phyloP scores from a whole-genome alignment of 345 rosid species.

The Populus ilicifolia region DNA sequence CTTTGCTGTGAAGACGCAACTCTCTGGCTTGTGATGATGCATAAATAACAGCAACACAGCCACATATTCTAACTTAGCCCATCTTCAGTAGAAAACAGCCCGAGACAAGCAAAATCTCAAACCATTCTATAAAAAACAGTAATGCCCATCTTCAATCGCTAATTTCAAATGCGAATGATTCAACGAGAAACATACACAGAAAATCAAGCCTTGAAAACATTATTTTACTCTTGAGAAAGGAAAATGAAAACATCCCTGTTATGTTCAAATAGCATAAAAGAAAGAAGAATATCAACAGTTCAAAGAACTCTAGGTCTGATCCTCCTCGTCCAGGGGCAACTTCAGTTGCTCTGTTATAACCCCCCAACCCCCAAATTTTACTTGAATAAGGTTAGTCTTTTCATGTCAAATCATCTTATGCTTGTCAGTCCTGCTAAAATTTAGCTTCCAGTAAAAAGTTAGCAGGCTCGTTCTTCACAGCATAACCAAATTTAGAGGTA shows the following conservation, averaged over 20 bases:
- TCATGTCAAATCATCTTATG: background rate
- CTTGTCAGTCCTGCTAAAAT: slow-evolving; percentile 13
- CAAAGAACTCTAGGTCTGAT: background rate
- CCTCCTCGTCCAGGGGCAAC: slow-evolving; percentile 34
- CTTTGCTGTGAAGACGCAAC: slow-evolving; percentile 17
- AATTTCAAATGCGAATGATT: too few species aligned
- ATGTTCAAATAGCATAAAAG: too few species aligned
- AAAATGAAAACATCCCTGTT: too few species aligned
- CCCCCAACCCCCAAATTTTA: slow-evolving; percentile 5
- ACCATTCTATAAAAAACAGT: too few species aligned
- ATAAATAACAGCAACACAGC: background rate
- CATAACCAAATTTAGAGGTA: slow-evolving; percentile 72
- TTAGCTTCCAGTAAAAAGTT: slow-evolving; percentile 40
- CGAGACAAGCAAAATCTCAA: too few species aligned
- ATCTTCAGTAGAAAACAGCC: too few species aligned
- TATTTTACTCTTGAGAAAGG: too few species aligned
- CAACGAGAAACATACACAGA: too few species aligned
- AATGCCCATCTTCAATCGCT: too few species aligned
- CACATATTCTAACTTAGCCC: slow-evolving; percentile 7
- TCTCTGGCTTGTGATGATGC: slow-evolving; percentile 29
- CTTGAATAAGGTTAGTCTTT: slow-evolving; percentile 6
- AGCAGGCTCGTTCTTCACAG: slow-evolving; percentile 64
- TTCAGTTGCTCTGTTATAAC: slow-evolving; percentile 41
- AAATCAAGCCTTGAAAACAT: too few species aligned
- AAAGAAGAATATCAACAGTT: background rate